These are phyloP conservation scores for Termitomyces sp. DNA, from an alignment of 768 basidiomycete genomes.

Conservation along the genomic window DNA sequence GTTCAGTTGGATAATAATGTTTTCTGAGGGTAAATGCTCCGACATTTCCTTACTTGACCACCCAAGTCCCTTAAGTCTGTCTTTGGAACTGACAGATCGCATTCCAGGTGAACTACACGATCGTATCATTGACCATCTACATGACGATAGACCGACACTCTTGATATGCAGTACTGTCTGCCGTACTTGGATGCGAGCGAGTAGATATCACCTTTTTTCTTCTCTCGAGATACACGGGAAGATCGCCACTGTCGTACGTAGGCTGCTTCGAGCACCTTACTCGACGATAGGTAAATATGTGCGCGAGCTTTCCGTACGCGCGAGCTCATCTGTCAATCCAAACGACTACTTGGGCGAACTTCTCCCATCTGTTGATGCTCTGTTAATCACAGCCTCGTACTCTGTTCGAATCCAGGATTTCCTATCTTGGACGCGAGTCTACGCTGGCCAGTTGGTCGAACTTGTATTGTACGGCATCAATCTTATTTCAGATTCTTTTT, in stretches of 20 bases:
- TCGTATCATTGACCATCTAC: conserved; percentile 1
- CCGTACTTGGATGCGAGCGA: conserved; percentile 5
- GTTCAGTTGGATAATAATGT: not conserved
- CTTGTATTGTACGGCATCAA: conserved; percentile 3
- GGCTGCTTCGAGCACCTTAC: not conserved
- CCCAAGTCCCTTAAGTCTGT: not conserved
- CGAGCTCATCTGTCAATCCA: not conserved
- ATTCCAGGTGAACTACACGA: conserved; percentile 3
- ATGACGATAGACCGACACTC: not conserved
- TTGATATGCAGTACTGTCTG: conserved; percentile 5
- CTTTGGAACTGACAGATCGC: not conserved
- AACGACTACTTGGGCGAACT: not conserved
- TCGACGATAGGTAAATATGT: not conserved
- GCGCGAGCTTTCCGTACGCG: not conserved
- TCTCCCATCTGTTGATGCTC: not conserved
- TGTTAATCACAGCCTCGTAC: conserved; percentile 1
- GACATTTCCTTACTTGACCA: not conserved
- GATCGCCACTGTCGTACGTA: no score
- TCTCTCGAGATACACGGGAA: not conserved
- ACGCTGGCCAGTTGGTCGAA: conserved; percentile 2
- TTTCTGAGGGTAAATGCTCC: not conserved
- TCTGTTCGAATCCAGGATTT: not conserved
- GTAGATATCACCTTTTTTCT: conserved; percentile 9
- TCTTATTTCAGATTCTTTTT: not conserved
- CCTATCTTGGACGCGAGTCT: conserved; percentile 1